These are phyloP conservation scores for Calonectria multiphialidica DNA, from an alignment of 2,329 filamentous ascomycete genomes.

Conservation along the genomic window DNA sequence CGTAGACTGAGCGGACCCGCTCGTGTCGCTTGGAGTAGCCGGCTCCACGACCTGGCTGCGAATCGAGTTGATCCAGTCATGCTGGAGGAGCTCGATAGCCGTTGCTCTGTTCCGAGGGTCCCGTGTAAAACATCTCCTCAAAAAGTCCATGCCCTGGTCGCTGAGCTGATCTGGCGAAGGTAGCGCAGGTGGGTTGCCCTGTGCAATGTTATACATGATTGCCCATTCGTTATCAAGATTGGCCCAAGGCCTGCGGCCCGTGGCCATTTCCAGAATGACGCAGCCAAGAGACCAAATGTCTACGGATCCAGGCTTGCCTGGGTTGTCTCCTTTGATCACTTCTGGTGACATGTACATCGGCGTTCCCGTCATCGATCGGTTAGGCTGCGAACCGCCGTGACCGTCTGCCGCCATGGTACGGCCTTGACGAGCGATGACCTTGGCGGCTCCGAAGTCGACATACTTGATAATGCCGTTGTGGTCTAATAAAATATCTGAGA, in stretches of 20 bases:
- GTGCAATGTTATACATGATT: conserved; percentile 99
- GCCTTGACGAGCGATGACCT: conserved; percentile 94
- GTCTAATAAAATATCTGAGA: conserved; percentile 88
- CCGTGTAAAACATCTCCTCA: conserved; percentile 86
- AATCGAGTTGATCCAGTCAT: conserved; percentile 87
- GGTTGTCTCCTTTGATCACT: conserved; percentile 90
- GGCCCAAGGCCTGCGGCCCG: conserved; percentile 93
- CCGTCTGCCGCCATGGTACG: conserved; percentile 80
- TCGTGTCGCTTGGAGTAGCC: conserved; percentile 70
- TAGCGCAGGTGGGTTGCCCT: conserved; percentile 91
- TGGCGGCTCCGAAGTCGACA: conserved; percentile 97
- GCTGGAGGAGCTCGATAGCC: conserved; percentile 90
- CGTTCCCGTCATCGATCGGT: conserved; percentile 96
- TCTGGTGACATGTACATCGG: conserved; percentile 99
- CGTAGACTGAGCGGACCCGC: conserved; percentile 55
- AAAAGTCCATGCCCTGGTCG: conserved; percentile 86
- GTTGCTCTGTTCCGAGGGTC: conserved; percentile 84
- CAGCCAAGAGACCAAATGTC: conserved; percentile 98
- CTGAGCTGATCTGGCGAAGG: conserved; percentile 88
- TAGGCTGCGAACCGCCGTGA: conserved; percentile 71
- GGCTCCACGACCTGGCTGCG: conserved; percentile 75
- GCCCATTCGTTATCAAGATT: conserved; percentile 99
- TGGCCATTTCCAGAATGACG: conserved; percentile 97
- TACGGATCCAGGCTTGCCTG: conserved; percentile 85
- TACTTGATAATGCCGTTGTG: conserved; percentile 99